These are phyloP conservation scores for Excoecaria cochinchinensis DNA, from an alignment of 345 rosid species.

Conservation along the genomic window DNA sequence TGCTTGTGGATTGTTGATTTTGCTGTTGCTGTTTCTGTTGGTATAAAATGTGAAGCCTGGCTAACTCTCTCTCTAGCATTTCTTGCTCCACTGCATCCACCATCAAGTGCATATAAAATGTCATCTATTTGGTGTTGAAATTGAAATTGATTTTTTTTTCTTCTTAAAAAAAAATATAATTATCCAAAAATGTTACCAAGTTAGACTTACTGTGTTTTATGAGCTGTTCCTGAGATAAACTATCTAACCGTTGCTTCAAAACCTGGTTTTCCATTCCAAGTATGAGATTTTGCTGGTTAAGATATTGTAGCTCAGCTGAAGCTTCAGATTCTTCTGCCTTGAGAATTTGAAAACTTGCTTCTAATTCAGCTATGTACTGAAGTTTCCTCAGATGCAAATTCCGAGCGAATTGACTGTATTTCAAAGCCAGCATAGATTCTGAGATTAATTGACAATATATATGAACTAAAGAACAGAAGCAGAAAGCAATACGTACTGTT, in stretches of 20 bases:
- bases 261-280: slow-evolving; percentile 90
- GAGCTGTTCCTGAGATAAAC: slow-evolving; percentile 73
- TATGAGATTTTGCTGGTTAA: slow-evolving; percentile 75
- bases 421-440: background rate
- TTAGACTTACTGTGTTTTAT: slow-evolving; percentile 71
- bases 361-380: slow-evolving; percentile 62
- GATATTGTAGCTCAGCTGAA: slow-evolving; percentile 89
- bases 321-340: slow-evolving; percentile 86
- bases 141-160: too few species aligned
- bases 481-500: slow-evolving; percentile 31
- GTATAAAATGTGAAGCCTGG: background rate
- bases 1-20: background rate
- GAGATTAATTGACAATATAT: background rate
- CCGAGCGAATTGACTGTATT: slow-evolving; percentile 51
- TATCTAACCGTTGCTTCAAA: slow-evolving; percentile 77
- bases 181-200: too few species aligned
- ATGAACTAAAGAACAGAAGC: background rate
- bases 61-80: slow-evolving; percentile 12
- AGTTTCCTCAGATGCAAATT: slow-evolving; percentile 45
- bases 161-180: too few species aligned
- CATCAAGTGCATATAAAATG: too few species aligned
- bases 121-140: too few species aligned
- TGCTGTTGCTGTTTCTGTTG: slow-evolving; percentile 11
- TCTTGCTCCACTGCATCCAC: slow-evolving; percentile 9
- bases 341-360: slow-evolving; percentile 56